A percentile compares a stretch with the other conserved stretches of the same genome.
These are phyloP conservation scores for Cercospora sp. DNA, from an alignment of 2,329 filamentous ascomycete species.

Conservation along the genomic window DNA sequence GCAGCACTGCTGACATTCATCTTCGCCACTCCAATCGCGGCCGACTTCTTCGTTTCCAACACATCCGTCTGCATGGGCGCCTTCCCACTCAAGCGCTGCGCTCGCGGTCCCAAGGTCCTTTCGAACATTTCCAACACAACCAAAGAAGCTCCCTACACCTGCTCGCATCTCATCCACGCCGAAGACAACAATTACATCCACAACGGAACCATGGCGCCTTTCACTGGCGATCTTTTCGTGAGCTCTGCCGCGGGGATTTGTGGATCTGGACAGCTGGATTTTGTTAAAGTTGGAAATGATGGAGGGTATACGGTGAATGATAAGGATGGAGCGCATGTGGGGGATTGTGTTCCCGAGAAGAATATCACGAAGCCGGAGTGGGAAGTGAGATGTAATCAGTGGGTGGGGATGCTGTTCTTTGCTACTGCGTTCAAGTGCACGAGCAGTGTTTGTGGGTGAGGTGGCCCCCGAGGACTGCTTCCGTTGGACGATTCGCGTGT, in stretches of 20 bases:
- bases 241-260: conserved; percentile 22
- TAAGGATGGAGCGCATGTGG: conserved; percentile 15
- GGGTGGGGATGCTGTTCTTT: conserved; percentile 28
- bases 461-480: background rate
- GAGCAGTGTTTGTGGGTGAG: conserved; percentile 20
- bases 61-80: conserved; percentile 29
- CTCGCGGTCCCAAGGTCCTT: conserved; percentile 25
- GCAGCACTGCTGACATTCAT: conserved; percentile 1
- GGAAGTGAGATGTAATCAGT: conserved; percentile 21
- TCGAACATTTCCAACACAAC: conserved; percentile 11
- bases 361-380: background rate
- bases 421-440: conserved; percentile 22
- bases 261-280: conserved; percentile 22
- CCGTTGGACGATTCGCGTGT: background rate
- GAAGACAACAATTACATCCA: conserved; percentile 27
- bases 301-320: conserved; percentile 20
- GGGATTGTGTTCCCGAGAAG: conserved; percentile 20
- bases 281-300: conserved; percentile 13
- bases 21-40: conserved; percentile 9
- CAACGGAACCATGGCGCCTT: conserved; percentile 23
- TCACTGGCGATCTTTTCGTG: conserved; percentile 4
- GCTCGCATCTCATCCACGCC: conserved; percentile 24
- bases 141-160: conserved; percentile 21
- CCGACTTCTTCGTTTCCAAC: conserved; percentile 31
- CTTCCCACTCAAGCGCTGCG: conserved; percentile 22